Evolutionary conservation across 371 early-diverging fungal genomes (phyloP), one percentile per base, ranked within the genome.

Genomic region (Mortierella sp.): DNA sequence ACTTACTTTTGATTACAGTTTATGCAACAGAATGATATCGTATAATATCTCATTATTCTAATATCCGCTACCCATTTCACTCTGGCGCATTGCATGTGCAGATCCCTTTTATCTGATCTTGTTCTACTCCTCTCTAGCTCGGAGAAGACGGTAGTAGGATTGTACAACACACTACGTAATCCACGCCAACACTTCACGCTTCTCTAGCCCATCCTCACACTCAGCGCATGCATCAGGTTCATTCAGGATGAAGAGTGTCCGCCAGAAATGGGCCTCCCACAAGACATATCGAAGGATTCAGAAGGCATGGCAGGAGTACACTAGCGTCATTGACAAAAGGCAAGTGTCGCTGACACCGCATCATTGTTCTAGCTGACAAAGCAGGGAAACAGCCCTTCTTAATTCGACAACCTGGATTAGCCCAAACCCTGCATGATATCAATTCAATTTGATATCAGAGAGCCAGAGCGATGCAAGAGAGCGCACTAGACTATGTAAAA

Each of bases 191-290:
- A 55, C 24, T 28, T 8, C 55, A 55, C 55, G 11, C 11, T 55
- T 55, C 45, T 64, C 30, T 32, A 52, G 32, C 16, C 26, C 35
- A 60, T 9, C n/a, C 35, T 60, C 39, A 20, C 20, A 20, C n/a
- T 52, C 65, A 64, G 80, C 80, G 75, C 72, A 80, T 80, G 80
- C 71, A 9, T 75, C 37, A 69, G 66, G 45, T 22, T 67, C 60
- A 37, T 35, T 60, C 73, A 95, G 96, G 93, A 78, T 84, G 85
- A 78, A 83, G 77, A 83, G 84, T 66, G 77, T 81, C 71, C 85
- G 85, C 68, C 85, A 84, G 69, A 84, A 79, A 84, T 84, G 85
- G 85, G 83, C 83, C 70, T 77, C 79, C 73, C 83, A 78, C 65
- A 84, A 83, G 70, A 84, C 83, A 18, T 83, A 83, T 47, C 78